A percentile compares a stretch with the other conserved stretches of the same genome.
Conservation (phyloP, 2,329 filamentous ascomycete species). For the Truncatella angustata region DNA sequence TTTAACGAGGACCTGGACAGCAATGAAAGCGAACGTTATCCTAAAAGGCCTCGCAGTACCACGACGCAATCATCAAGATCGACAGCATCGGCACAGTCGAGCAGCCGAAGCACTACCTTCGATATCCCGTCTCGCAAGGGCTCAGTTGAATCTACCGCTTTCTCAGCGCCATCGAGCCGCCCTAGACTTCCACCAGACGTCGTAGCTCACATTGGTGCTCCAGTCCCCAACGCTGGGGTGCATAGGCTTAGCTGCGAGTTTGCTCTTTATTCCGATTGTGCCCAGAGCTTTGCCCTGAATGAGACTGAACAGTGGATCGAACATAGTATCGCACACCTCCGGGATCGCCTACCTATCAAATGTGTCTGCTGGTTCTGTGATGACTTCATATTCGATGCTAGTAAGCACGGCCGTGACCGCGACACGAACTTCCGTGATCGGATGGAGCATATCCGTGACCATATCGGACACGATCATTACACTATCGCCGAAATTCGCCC, state of each 20-base stretch:
- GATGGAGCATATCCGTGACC: conserved; percentile 49
- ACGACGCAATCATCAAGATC: no score
- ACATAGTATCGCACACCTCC: conserved; percentile 36
- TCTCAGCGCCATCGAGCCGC: neutral
- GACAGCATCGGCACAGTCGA: no score
- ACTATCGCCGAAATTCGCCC: conserved; percentile 62
- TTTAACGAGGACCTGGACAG: no score
- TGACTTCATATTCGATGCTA: conserved; percentile 26
- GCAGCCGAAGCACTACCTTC: no score
- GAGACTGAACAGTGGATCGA: conserved; percentile 42
- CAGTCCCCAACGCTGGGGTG: neutral
- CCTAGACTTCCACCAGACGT: no score
- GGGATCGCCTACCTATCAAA: conserved; percentile 29
- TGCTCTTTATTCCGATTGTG: conserved; percentile 33
- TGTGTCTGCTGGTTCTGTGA: conserved; percentile 53
- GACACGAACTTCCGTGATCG: conserved; percentile 33
- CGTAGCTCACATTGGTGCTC: no score
- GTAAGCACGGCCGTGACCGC: conserved; percentile 7
- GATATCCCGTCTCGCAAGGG: no score
- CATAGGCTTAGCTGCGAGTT: conserved; percentile 46
- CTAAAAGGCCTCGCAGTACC: no score
- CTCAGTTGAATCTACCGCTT: no score
- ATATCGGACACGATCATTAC: conserved; percentile 33
- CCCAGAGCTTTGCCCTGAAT: conserved; percentile 32
- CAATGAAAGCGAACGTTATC: no score